Evolutionary conservation across 768 basidiomycete genomes (phyloP), one percentile per base, ranked within the genome.

Genomic region (Agaricus blazei): DNA sequence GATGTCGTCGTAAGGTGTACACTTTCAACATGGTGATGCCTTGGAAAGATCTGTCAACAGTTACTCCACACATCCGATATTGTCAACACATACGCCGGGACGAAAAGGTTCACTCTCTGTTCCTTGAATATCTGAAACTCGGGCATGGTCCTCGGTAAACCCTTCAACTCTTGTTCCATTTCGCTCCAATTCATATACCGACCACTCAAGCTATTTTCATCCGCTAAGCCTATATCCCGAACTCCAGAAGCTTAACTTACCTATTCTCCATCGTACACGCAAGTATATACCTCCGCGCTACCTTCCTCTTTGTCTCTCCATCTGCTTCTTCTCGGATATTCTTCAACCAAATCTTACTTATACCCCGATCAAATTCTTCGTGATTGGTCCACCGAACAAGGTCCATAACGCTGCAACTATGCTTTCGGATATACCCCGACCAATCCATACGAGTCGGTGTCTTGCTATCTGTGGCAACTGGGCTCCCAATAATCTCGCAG

Each of bases 21-120:
- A 63, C 88, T 87, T 64, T 92, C 89, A 14, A 91, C 75, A 62
- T 87, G 81, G 65, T 90, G 88, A 53, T 87, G 85, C 37, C 88
- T 91, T 40, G 12, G 36, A 41, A 12, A 36, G 36, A 19, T 11
- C 45, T 37, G 41, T 50, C 24, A 43, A 40, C 24, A 55, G 34
- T 37, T 9, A 27, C 23, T 26, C 26, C 7, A 26, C 34, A 31
- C 38, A 34, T 11, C 28, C 46, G 29, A 24, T 29, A 34, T 28
- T 19, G 56, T n/a, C 7, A 52, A 14, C 9, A 67, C 81, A 51
- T 63, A 88, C 88, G 75, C 75, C 3, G 89, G 85, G 38, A 90
- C 69, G 64, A 82, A 90, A 54, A 92, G 64, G 60, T 81, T 80
- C 12, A 87, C 66, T 31, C 65, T 64, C 3, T 67, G 61, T 11